phyloP scores from a whole-genome alignment of 305 asterid species.

The Euphrasia arctica region DNA sequence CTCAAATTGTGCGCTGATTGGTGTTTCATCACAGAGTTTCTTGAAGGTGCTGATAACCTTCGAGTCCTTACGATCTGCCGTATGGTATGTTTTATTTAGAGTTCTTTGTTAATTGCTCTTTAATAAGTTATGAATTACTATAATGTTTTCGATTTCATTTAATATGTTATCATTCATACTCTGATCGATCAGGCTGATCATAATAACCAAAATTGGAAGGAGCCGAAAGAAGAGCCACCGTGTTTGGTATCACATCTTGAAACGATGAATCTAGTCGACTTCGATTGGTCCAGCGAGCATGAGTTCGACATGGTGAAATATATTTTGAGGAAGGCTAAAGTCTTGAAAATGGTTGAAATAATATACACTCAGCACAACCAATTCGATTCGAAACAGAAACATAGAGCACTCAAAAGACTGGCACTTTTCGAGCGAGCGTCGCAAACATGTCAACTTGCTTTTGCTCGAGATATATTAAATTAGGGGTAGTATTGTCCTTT shows the following conservation, averaged over 20 bases:
- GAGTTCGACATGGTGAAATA: neutral
- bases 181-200: neutral
- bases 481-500: too few relatives aligned
- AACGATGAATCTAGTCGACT: neutral
- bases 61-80: neutral
- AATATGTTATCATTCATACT: too few relatives aligned
- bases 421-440: too few relatives aligned
- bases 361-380: too few relatives aligned
- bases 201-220: neutral
- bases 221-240: too few relatives aligned
- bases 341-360: slow-evolving; percentile 10
- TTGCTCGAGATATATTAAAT: too few relatives aligned
- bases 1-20: slow-evolving; percentile 18
- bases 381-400: too few relatives aligned
- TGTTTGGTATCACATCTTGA: neutral
- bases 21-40: slow-evolving; percentile 5
- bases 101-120: too few relatives aligned
- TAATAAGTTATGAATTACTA: too few relatives aligned
- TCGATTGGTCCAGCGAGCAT: neutral
- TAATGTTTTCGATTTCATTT: too few relatives aligned
- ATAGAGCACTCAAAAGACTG: too few relatives aligned
- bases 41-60: slow-evolving; percentile 14
- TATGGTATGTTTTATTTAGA: slow-evolving; percentile 12
- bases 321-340: slow-evolving; percentile 1
- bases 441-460: too few relatives aligned